Conservation (phyloP, 768 basidiomycete species). For the Suillus lakei region DNA sequence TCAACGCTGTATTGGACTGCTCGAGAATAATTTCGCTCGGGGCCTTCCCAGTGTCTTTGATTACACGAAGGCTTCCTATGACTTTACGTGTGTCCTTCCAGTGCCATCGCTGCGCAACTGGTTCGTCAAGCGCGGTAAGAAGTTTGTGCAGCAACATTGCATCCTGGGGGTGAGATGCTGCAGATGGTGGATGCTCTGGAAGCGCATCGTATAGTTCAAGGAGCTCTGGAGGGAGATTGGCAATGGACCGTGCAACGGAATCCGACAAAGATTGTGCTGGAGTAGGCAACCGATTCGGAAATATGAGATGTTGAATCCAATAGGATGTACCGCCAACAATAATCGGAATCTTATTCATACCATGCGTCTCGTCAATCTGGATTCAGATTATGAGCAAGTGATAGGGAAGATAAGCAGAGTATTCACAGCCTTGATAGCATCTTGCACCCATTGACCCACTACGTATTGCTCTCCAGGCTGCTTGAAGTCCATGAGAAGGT, state of each 20-base stretch:
- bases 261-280: slow-evolving; percentile 32
- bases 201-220: slow-evolving; percentile 56
- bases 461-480: slow-evolving; percentile 86
- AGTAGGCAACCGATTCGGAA: slow-evolving; percentile 70
- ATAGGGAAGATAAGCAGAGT: not conserved
- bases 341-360: slow-evolving; percentile 72
- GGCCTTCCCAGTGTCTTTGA: slow-evolving; percentile 67
- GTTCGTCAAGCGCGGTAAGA: slow-evolving; percentile 69
- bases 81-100: slow-evolving; percentile 96
- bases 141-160: slow-evolving; percentile 72
- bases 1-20: slow-evolving; percentile 51
- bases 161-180: slow-evolving; percentile 54
- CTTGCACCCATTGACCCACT: slow-evolving; percentile 86
- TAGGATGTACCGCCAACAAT: slow-evolving; percentile 96
- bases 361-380: slow-evolving; percentile 79
- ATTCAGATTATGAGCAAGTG: slow-evolving; percentile 13
- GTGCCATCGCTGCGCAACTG: slow-evolving; percentile 87
- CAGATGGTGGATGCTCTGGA: slow-evolving; percentile 63
- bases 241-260: slow-evolving; percentile 46
- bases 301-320: slow-evolving; percentile 96
- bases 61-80: slow-evolving; percentile 74
- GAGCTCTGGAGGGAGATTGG: slow-evolving; percentile 51
- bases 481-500: slow-evolving; percentile 90
- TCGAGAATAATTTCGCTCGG: slow-evolving; percentile 72
- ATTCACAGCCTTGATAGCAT: slow-evolving; percentile 78